Conservation (phyloP, 768 basidiomycete species). For the Lentinula guzmanii region DNA sequence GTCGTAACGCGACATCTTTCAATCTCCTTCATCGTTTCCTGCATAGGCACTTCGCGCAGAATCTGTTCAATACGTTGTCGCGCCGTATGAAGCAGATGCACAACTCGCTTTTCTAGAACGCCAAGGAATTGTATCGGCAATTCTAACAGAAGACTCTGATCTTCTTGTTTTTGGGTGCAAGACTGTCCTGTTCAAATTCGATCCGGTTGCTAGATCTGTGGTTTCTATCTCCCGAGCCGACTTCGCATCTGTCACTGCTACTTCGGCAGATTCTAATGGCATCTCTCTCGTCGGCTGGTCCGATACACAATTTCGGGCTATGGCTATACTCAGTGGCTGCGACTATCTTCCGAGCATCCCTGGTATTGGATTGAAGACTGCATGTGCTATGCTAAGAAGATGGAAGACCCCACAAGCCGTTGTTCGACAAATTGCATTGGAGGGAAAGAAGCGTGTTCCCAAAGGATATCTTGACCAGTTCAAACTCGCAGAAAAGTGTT, state of each 20-base stretch:
- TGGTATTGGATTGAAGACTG: conserved; percentile 93
- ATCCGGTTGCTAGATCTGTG: conserved; percentile 58
- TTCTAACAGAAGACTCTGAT: conserved; percentile 98
- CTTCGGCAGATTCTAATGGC: conserved; percentile 41
- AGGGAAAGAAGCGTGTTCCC: conserved; percentile 83
- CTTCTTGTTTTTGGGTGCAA: conserved; percentile 95
- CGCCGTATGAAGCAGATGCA: conserved; percentile 98
- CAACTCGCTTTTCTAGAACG: conserved; percentile 92
- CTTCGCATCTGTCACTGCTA: conserved; percentile 52
- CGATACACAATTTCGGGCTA: conserved; percentile 83
- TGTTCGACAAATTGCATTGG: conserved; percentile 65
- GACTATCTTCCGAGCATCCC: conserved; percentile 89
- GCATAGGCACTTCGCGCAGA: conserved; percentile 83
- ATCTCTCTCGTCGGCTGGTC: conserved; percentile 87
- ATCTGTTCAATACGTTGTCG: conserved; percentile 78
- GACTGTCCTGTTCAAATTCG: conserved; percentile 91
- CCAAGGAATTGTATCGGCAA: conserved; percentile 75
- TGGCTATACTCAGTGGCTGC: conserved; percentile 91
- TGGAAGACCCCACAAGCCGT: conserved; percentile 85
- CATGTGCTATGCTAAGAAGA: conserved; percentile 74
- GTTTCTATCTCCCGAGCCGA: conserved; percentile 60
- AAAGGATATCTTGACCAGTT: conserved; percentile 70
- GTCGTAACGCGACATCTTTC: conserved; percentile 7
- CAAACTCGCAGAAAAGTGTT: conserved; percentile 82
- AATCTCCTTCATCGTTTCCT: not conserved